Conservation (phyloP, 1,284 basidiomycete species). For the Leccinum fuscescens region DNA sequence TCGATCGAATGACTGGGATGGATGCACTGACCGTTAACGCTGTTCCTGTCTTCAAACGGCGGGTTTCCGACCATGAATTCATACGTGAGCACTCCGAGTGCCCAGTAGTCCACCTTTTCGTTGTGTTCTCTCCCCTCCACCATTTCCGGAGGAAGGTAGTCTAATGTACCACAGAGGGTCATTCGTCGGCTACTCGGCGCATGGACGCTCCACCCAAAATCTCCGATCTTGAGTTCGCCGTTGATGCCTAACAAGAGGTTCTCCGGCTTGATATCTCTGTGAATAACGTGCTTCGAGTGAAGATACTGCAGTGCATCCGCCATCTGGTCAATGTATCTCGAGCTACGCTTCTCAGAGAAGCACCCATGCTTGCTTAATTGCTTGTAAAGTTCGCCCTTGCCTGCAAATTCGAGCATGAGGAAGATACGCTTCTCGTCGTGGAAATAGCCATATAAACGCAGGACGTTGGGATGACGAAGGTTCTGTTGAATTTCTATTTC, state of each 20-base stretch:
- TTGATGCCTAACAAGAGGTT: conserved; percentile 94
- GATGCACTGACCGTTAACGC: conserved; percentile 61
- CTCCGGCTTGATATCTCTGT: conserved; percentile 99
- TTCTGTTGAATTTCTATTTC: conserved; percentile 99
- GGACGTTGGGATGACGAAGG: conserved; percentile 91
- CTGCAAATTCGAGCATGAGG: conserved; percentile 95
- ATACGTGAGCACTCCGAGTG: conserved; percentile 92
- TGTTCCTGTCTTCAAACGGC: conserved; percentile 89
- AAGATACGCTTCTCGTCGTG: conserved; percentile 98
- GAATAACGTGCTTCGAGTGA: conserved; percentile 96
- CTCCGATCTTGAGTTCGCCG: conserved; percentile 97
- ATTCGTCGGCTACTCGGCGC: conserved; percentile 88
- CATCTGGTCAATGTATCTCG: conserved; percentile 97
- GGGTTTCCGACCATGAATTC: conserved; percentile 93
- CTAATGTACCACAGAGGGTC: conserved; percentile 93
- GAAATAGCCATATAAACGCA: conserved; percentile 95
- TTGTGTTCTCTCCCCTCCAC: conserved; percentile 86
- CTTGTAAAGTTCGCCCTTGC: conserved; percentile 95
- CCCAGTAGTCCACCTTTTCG: conserved; percentile 95
- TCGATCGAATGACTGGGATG: not conserved
- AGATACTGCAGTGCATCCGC: conserved; percentile 93
- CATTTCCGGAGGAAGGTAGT: conserved; percentile 99
- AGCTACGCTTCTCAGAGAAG: conserved; percentile 86
- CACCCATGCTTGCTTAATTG: conserved; percentile 83
- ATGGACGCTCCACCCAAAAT: conserved; percentile 99